Evolutionary conservation across 2,329 filamentous ascomycete genomes (phyloP), one percentile per base, ranked within the genome.

Genomic region (Metarhizium album): DNA sequence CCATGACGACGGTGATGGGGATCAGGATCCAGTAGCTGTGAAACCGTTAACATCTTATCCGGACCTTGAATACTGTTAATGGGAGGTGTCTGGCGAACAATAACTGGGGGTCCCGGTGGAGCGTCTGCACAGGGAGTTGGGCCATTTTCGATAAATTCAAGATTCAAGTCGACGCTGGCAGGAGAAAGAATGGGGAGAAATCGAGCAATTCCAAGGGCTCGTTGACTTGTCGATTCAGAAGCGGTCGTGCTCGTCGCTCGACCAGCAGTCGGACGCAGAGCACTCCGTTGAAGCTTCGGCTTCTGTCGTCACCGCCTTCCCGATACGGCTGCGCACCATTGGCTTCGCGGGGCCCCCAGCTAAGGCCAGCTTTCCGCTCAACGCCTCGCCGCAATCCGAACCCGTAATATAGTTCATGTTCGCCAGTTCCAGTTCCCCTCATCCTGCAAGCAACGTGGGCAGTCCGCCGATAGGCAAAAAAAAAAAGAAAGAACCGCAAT

Each of bases 1-100:
- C 84, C 94, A 98, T 98, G 65, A 98, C 93, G 61, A 95, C 78
- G 45, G 91, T 95, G 68, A 98, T 98, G 55, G 93, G 93, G 56
- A 96, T 84, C 54, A 98, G 78, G 70, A 98, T 98, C 93, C 93
- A 98, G 78, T 96, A 97, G 74, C 93, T 98, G 62, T 50, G 53
- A 9, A 11, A 16, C 35, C 13, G 48, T 52, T 23, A 52, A 46
- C 33, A 42, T 11, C 13, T n/a, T 22, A 27, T 29, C 37, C 6
- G 18, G 7, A 27, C 22, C 20, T 24, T 35, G 18, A n/a, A 20
- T 38, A 14, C 24, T 20, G 40, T 11, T 22, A 9, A 29, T 9
- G 27, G 6, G n/a, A 42, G 5, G 7, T 24, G 31, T 27, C 18
- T 16, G 3, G 70, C 87, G 66, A 75, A 97, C 93, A 98, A 95